phyloP scores from a whole-genome alignment of 2,329 filamentous ascomycete species.

The Cytospora paraplurivora region DNA sequence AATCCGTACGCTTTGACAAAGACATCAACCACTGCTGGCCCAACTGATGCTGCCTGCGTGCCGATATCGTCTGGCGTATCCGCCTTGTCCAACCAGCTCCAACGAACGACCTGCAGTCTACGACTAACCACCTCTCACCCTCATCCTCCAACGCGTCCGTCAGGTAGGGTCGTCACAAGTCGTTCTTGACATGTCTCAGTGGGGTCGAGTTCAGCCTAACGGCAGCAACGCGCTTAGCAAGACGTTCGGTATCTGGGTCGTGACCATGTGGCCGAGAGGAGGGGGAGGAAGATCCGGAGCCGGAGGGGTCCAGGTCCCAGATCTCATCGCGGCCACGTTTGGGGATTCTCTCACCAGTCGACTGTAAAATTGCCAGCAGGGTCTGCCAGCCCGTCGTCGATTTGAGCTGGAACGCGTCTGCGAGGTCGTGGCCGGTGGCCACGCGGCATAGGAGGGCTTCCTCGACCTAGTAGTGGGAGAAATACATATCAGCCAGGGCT shows the following conservation, averaged over 20 bases:
- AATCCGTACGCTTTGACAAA: conserved; percentile 4
- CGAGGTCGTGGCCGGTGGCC: conserved; percentile 77
- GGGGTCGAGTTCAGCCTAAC: conserved; percentile 58
- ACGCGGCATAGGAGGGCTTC: conserved; percentile 82
- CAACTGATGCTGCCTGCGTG: neutral
- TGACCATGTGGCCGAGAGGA: conserved; percentile 34
- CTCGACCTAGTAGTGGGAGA: conserved; percentile 68
- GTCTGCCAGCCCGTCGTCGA: conserved; percentile 93
- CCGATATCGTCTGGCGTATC: neutral
- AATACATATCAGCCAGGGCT: conserved; percentile 4
- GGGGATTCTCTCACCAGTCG: conserved; percentile 93
- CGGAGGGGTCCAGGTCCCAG: conserved; percentile 27
- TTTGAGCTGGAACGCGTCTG: conserved; percentile 80
- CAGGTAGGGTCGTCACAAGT: conserved; percentile 3
- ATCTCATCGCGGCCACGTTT: conserved; percentile 61
- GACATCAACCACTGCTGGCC: neutral
- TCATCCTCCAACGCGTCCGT: neutral
- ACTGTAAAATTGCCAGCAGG: conserved; percentile 87
- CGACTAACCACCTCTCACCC: neutral
- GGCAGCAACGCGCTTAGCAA: conserved; percentile 68
- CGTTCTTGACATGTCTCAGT: conserved; percentile 13
- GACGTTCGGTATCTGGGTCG: conserved; percentile 49
- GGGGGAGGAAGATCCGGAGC: conserved; percentile 30
- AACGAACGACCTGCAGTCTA: too few relatives aligned
- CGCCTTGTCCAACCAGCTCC: too few relatives aligned